These are phyloP conservation scores for Pythium phragmitis DNA, from an alignment of 352 stramenopile species.

Conservation along the genomic window DNA sequence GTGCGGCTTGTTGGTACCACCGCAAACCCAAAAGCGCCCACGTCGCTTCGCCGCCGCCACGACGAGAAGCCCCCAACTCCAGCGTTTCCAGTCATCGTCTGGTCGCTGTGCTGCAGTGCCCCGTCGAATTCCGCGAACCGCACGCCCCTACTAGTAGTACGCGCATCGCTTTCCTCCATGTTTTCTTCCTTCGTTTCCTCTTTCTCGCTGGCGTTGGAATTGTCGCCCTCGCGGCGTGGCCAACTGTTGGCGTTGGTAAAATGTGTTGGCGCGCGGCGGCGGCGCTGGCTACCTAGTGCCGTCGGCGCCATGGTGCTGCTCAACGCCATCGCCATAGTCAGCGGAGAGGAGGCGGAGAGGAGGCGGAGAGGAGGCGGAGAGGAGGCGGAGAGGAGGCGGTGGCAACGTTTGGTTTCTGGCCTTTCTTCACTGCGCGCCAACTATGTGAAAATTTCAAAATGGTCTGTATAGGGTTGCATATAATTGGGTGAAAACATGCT, in stretches of 20 bases:
- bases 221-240: not conserved
- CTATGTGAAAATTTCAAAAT: conserved; percentile 2
- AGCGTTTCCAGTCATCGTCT: conserved; percentile 40
- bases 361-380: not conserved
- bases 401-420: not conserved
- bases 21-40: not conserved
- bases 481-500: conserved; percentile 13
- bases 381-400: not conserved
- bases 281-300: not conserved
- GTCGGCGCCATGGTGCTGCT: conserved; percentile 17
- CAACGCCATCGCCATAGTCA: conserved; percentile 24
- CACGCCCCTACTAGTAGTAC: not conserved
- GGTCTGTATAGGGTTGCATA: not conserved
- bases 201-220: not conserved
- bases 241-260: not conserved
- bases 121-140: conserved; percentile 55
- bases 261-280: not conserved
- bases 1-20: not conserved
- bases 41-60: not conserved
- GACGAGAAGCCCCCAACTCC: not conserved
- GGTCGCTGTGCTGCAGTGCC: conserved; percentile 65
- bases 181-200: not conserved
- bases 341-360: not conserved
- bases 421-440: conserved; percentile 13
- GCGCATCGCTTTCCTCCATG: not conserved